Base-by-base conservation (phyloP, 352 stramenopile species). In the Pythium utonaiense region DNA sequence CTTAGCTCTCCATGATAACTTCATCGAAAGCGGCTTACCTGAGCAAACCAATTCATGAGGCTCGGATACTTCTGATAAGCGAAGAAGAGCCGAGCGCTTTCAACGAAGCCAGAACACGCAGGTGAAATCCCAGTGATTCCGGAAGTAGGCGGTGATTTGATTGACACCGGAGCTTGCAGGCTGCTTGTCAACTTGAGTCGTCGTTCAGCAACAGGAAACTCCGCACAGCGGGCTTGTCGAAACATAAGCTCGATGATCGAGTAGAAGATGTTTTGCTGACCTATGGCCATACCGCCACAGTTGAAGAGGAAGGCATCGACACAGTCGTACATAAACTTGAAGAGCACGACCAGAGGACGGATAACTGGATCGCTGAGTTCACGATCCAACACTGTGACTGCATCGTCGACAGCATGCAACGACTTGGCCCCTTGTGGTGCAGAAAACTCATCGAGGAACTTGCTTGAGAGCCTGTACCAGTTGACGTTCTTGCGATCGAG, bases 301-400 rank as follows among this genome's bases (percentile, higher is more conserved):
- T 92, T 60, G 51, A 83, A 91, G 7, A 93, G 63, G 49, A 93
- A 88, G 22, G 71, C 58, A 48, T 93, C 82, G 33, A 91, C 75
- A 58, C 82, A 91, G 56, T 85, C 78, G 52, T 93, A 93, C 82
- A 87, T 90, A 47, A 93, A 90, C 66, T 74, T 78, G 56, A 90
- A 88, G 53, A 90, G 79, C 19, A 84, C 74, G 19, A 82, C 61
- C 8, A 73, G 51, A 25, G 56, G 62, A 19, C 42, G 44, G 2
- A 72, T 62, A 3, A 48, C 31, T 10, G 62, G 27, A 49, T 70
- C 56, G 0, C 34, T 30, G 22, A 60, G 54, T 17, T 67, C 28
- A n/a, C 51, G 52, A 49, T 71, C 40, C 2, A 71, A 47, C 1
- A 50, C 21, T 17, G 41, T 64, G 6, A 36, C 57, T 12, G 63